Conservation (phyloP, 2,329 filamentous ascomycete species). For the Cordyceps farinosa region DNA sequence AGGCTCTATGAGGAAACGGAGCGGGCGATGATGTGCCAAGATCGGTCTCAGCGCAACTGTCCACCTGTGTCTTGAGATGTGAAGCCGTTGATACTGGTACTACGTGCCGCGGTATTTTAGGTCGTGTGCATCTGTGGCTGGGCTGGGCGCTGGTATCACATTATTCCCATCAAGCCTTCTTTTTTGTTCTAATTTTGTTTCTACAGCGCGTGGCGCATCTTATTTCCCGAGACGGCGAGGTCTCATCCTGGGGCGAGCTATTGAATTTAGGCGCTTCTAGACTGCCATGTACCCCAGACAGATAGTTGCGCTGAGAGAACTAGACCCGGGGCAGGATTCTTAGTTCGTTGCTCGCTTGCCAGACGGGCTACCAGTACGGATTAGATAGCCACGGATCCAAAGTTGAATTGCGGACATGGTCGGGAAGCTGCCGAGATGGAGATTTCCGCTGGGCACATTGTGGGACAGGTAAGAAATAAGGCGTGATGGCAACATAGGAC, state of each 20-base stretch:
- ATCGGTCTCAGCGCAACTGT: background rate
- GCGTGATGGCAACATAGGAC: no score
- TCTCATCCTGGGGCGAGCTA: slow-evolving; percentile 2
- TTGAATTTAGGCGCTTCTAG: slow-evolving; percentile 6
- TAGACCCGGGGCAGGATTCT: background rate
- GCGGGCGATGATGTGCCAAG: background rate
- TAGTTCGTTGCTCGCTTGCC: background rate
- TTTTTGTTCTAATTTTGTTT: no score
- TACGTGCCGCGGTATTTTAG: background rate
- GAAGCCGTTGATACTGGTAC: no score
- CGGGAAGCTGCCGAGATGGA: background rate
- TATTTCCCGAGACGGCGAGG: background rate
- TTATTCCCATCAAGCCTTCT: background rate
- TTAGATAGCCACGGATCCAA: background rate
- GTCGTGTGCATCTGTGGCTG: background rate
- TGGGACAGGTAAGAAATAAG: background rate
- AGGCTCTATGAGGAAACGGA: background rate
- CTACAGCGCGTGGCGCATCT: background rate
- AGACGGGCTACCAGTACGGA: background rate
- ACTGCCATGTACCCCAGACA: background rate
- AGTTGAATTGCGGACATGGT: background rate
- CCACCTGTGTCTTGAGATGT: background rate
- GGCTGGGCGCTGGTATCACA: background rate
- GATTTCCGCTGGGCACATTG: background rate
- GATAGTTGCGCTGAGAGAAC: background rate